These are phyloP conservation scores for Euryodendron excelsum DNA, from an alignment of 148 eudicot genomes.

Conservation along the genomic window DNA sequence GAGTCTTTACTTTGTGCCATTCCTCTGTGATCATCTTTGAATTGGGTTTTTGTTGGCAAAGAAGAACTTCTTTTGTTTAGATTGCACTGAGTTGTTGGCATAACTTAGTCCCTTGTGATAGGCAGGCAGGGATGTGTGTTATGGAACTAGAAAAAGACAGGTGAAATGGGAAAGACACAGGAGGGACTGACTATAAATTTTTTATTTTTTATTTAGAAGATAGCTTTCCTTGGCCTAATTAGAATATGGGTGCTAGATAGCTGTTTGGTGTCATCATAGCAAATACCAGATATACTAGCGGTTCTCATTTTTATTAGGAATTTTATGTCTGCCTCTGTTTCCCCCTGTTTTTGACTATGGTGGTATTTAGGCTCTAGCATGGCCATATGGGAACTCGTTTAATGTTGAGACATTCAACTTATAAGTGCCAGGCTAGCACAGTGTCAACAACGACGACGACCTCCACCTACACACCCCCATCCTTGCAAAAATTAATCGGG, in stretches of 20 bases:
- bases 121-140: no score
- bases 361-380: neutral
- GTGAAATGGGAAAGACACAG: no score
- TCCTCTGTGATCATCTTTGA: no score
- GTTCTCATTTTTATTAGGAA: slow-evolving; percentile 13
- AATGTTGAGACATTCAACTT: neutral
- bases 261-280: neutral
- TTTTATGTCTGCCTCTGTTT: neutral
- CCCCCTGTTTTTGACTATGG: neutral
- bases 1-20: neutral
- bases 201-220: neutral
- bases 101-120: no score
- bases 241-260: neutral
- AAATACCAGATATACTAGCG: neutral
- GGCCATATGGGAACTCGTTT: slow-evolving; percentile 10
- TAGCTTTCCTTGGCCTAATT: neutral
- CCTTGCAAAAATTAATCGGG: neutral
- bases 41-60: no score
- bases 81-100: no score
- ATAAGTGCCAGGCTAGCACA: slow-evolving; percentile 2
- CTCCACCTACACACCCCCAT: neutral
- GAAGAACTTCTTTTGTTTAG: no score
- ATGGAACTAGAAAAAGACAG: no score
- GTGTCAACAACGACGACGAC: neutral
- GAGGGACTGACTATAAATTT: no score